phyloP scores from a whole-genome alignment of 768 basidiomycete genomes.

The Leccinum disarticulatum region DNA sequence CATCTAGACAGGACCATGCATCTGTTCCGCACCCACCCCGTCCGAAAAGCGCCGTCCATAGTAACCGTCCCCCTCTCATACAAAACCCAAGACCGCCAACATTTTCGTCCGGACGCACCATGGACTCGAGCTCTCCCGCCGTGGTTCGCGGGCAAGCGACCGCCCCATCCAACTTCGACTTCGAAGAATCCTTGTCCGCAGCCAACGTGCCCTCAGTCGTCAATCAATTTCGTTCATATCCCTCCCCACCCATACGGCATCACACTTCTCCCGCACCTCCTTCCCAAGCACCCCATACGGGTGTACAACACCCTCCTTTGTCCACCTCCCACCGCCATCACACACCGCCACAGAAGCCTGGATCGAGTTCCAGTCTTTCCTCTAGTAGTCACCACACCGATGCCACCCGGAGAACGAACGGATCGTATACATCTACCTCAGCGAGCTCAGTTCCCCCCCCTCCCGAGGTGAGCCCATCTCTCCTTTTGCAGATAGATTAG shows the following conservation, averaged over 20 bases:
- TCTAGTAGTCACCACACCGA: conserved; percentile 26
- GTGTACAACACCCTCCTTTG: conserved; percentile 3
- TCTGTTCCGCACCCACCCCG: conserved; percentile 1
- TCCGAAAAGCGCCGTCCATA: conserved; percentile 16
- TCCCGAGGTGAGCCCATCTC: conserved; percentile 23
- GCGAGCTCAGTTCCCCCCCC: conserved; percentile 21
- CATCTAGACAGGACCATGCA: conserved; percentile 6
- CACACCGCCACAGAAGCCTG: conserved; percentile 22
- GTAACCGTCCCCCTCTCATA: conserved; percentile 13
- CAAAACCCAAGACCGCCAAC: neutral
- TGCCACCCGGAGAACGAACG: conserved; percentile 26
- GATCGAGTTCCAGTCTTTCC: conserved; percentile 27
- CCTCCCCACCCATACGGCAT: conserved; percentile 23
- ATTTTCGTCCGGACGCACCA: neutral
- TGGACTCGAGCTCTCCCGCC: conserved; percentile 10
- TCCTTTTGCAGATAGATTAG: conserved; percentile 8
- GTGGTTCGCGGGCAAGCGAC: conserved; percentile 25
- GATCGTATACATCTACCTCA: conserved; percentile 27
- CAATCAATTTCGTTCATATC: conserved; percentile 34
- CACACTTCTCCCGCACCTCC: conserved; percentile 20
- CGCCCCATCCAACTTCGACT: conserved; percentile 24
- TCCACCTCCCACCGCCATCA: conserved; percentile 11
- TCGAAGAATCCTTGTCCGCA: conserved; percentile 30
- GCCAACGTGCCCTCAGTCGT: conserved; percentile 31
- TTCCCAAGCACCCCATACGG: conserved; percentile 15